These are phyloP conservation scores for Lathyrus sativus DNA, from an alignment of 306 rosid species.

Conservation along the genomic window DNA sequence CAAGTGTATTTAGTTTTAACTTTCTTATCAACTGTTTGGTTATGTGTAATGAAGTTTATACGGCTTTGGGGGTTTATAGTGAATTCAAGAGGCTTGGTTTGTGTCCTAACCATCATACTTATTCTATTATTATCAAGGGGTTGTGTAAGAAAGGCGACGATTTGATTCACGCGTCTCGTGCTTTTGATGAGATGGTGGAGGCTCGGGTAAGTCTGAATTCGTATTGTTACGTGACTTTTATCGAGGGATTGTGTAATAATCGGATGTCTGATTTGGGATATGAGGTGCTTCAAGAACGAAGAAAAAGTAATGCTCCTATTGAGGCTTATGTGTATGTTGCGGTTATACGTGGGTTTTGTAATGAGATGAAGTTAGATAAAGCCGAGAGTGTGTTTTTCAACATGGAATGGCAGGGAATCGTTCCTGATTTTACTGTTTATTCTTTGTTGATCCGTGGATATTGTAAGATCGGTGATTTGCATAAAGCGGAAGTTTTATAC, in stretches of 20 bases:
- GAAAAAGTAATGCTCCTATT: slow-evolving; percentile 42
- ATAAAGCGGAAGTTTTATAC: slow-evolving; percentile 57
- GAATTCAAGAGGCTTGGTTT: slow-evolving; percentile 72
- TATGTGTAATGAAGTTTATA: slow-evolving; percentile 47
- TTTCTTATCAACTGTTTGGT: slow-evolving; percentile 69
- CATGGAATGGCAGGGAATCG: slow-evolving; percentile 63
- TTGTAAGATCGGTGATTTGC: slow-evolving; percentile 55
- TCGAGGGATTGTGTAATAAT: slow-evolving; percentile 72
- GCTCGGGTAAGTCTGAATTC: slow-evolving; percentile 52
- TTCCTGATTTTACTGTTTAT: slow-evolving; percentile 57
- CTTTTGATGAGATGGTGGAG: slow-evolving; percentile 66
- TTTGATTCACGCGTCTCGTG: slow-evolving; percentile 49
- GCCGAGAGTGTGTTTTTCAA: slow-evolving; percentile 63
- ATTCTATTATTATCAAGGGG: slow-evolving; percentile 69
- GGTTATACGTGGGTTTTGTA: slow-evolving; percentile 73
- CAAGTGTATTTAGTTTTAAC: slow-evolving; percentile 61
- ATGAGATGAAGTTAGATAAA: slow-evolving; percentile 59
- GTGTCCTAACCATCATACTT: slow-evolving; percentile 63
- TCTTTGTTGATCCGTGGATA: slow-evolving; percentile 65
- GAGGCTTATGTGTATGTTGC: slow-evolving; percentile 58
- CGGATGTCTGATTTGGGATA: slow-evolving; percentile 57
- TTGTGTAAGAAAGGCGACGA: slow-evolving; percentile 55
- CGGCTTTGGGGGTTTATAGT: slow-evolving; percentile 53
- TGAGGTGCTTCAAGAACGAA: slow-evolving; percentile 56
- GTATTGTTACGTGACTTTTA: slow-evolving; percentile 59